Evolutionary conservation across 2,329 filamentous ascomycete species (phyloP), one percentile per base, ranked within the genome.

Genomic region (Botryotinia narcissicola): DNA sequence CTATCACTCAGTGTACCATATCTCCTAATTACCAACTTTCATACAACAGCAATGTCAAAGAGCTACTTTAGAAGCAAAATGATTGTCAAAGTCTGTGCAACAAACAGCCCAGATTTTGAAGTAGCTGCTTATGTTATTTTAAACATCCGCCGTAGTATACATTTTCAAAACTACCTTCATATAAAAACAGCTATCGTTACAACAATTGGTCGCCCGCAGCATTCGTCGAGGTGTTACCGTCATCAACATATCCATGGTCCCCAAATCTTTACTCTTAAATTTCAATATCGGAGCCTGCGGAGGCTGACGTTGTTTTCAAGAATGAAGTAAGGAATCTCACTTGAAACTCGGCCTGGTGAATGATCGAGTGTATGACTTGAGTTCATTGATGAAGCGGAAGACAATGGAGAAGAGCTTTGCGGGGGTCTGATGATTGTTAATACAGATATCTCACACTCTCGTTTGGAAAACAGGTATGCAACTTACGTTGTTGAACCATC

Each of bases 401-500:
- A 59, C 37, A 57, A 16, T 32, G n/a, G 29, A 57, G 48, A 40
- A 32, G 66, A 57, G 46, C 12, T 57, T 32, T 57, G 60, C 2
- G 37, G 42, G 16, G 46, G n/a, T 32, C 70, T 72, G 37, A 54
- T 42, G 32, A 54, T 40, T n/a, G 32, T 72, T 57, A 71, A 60
- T 32, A 22, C 44, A 20, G 29, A 25, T 14, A 35, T n/a, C 37
- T 46, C 3, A 29, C 4, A 48, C 25, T 4, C 37, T 3, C 10
- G 7, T 37, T n/a, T 42, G 16, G 46, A 51, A 6, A 63, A 51
- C 18, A 37, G 22, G 25, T 62, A 62, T 54, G n/a, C 44, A 66
- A 66, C 42, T 70, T 40, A 69, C 71, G 64, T 42, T 64, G 35
- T 67, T 32, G 46, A 62, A 29, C 37, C 12, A 42, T 51, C 48